Evolutionary conservation across 495 filamentous ascomycete species (phyloP).

Genomic region (Xylaria telfairii): DNA sequence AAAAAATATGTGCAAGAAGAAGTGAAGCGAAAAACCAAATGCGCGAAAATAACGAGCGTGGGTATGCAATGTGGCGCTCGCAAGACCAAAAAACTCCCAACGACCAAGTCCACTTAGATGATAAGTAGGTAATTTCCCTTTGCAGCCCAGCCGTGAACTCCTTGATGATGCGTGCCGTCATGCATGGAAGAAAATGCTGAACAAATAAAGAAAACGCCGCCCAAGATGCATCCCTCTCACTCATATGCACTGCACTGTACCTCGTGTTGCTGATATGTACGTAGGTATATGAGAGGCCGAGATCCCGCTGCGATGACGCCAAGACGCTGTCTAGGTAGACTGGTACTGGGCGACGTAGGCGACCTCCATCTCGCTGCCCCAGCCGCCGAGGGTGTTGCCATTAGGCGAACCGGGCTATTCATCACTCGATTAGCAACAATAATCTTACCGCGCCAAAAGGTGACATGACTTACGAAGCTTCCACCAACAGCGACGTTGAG

Average conservation of each 20-base stretch:
- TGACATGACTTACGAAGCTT: constrained; percentile 47
- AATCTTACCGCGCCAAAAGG: background rate
- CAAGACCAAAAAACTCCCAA: constrained; percentile 13
- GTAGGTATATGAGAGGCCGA: constrained; percentile 4
- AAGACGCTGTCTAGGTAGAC: constrained; percentile 12
- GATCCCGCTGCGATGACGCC: background rate
- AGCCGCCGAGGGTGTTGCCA: constrained; percentile 44
- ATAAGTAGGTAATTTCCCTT: too few species aligned
- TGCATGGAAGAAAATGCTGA: constrained; percentile 1
- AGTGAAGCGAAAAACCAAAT: background rate
- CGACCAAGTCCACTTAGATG: background rate
- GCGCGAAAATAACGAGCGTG: constrained; percentile 13
- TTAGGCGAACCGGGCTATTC: constrained; percentile 50
- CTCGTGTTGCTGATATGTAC: background rate
- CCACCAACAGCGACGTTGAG: constrained; percentile 61
- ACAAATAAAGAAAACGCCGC: background rate
- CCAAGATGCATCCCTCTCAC: background rate
- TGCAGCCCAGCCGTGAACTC: background rate
- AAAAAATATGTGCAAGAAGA: constrained; percentile 8
- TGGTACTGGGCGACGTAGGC: constrained; percentile 52
- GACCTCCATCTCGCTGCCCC: constrained; percentile 55
- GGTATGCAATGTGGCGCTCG: constrained; percentile 14
- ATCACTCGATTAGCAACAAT: constrained; percentile 21
- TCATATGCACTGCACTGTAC: background rate
- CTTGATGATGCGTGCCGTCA: constrained; percentile 6